phyloP scores from a whole-genome alignment of 2,329 filamentous ascomycete species.

The Venturiaceae sp. region DNA sequence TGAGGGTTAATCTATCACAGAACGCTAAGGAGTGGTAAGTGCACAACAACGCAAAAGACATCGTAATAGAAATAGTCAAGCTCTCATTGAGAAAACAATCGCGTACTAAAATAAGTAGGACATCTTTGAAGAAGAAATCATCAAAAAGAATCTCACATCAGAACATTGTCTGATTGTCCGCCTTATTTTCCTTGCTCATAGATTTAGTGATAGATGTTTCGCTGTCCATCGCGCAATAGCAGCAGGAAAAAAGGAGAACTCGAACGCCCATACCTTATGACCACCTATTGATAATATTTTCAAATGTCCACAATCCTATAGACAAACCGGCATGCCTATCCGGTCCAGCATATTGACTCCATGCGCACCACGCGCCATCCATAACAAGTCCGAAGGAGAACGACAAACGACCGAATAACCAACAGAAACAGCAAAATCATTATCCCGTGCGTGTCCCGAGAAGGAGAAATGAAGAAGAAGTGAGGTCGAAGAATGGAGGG shows the following conservation, averaged over 20 bases:
- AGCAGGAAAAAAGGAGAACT: background rate
- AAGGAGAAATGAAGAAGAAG: background rate
- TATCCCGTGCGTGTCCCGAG: background rate
- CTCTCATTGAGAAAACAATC: background rate
- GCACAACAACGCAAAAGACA: background rate
- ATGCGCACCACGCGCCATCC: background rate
- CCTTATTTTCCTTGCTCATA: background rate
- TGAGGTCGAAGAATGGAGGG: background rate
- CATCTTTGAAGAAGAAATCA: background rate
- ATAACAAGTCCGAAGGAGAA: background rate
- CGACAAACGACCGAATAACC: background rate
- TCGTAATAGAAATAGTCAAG: background rate
- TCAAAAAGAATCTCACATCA: background rate
- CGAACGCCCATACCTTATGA: background rate
- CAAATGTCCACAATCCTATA: background rate
- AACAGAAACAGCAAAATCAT: background rate
- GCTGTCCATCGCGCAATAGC: background rate
- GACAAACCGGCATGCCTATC: background rate
- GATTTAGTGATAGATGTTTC: background rate
- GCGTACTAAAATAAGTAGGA: background rate
- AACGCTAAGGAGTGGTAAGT: background rate
- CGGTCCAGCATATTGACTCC: background rate
- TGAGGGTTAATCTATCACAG: background rate
- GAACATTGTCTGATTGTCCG: background rate
- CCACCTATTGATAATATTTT: background rate